phyloP scores from a whole-genome alignment of 2,329 filamentous ascomycete genomes.

The Pseudopithomyces maydicus region DNA sequence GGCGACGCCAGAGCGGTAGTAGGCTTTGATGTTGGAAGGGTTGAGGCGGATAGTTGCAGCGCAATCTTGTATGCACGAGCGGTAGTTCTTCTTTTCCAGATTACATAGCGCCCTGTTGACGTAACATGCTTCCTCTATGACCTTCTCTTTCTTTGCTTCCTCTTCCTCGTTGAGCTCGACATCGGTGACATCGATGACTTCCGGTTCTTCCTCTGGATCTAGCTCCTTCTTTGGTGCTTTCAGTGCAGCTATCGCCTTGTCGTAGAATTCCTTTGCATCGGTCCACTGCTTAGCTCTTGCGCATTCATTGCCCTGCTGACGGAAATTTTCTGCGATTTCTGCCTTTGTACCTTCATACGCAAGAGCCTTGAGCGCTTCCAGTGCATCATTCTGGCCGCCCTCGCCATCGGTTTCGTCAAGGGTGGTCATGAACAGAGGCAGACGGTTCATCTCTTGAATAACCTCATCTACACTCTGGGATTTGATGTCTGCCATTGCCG shows the following conservation, averaged over 20 bases:
- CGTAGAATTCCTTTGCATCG: slow-evolving; percentile 91
- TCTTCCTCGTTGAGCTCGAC: slow-evolving; percentile 62
- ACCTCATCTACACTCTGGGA: slow-evolving; percentile 65
- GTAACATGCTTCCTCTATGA: slow-evolving; percentile 75
- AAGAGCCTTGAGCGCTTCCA: slow-evolving; percentile 87
- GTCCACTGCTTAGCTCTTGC: slow-evolving; percentile 74
- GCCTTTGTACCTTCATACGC: slow-evolving; percentile 89
- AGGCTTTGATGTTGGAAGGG: slow-evolving; percentile 82
- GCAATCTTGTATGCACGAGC: slow-evolving; percentile 84
- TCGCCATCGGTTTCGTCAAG: slow-evolving; percentile 67
- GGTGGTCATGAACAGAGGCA: slow-evolving; percentile 94
- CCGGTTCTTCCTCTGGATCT: slow-evolving; percentile 47
- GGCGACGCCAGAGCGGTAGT: slow-evolving; percentile 81
- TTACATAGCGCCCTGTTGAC: slow-evolving; percentile 91
- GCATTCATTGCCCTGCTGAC: slow-evolving; percentile 89
- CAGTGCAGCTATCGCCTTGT: slow-evolving; percentile 79
- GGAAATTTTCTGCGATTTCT: slow-evolving; percentile 84
- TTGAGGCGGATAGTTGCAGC: slow-evolving; percentile 79
- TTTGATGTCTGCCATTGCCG: slow-evolving; percentile 62
- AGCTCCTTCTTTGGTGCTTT: slow-evolving; percentile 59
- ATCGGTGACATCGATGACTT: slow-evolving; percentile 38
- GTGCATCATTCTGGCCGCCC: slow-evolving; percentile 75
- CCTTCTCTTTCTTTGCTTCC: slow-evolving; percentile 63
- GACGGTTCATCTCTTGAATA: slow-evolving; percentile 67
- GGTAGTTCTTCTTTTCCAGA: slow-evolving; percentile 85